phyloP scores from a whole-genome alignment of 2,329 filamentous ascomycete species.

The Colletotrichum siamense region DNA sequence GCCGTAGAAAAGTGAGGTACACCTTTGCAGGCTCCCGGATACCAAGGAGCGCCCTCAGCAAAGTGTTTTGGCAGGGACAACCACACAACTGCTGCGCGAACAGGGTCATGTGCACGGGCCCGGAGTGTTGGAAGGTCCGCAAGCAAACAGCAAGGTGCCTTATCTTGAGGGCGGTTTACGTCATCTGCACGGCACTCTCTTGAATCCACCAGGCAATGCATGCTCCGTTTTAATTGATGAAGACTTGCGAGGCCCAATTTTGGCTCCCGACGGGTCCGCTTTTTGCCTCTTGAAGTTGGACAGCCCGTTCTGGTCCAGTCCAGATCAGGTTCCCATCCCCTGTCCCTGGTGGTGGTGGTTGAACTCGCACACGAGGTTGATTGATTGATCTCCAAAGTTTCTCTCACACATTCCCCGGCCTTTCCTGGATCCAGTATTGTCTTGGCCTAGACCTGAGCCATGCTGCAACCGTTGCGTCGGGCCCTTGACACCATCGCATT shows the following conservation, averaged over 20 bases:
- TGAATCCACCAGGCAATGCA: background rate
- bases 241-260: background rate
- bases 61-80: background rate
- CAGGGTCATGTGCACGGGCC: slow-evolving; percentile 19
- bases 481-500: background rate
- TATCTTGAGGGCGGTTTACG: background rate
- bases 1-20: background rate
- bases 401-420: background rate
- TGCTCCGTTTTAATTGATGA: slow-evolving; percentile 9
- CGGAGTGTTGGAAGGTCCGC: slow-evolving; percentile 15
- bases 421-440: background rate
- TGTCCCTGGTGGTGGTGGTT: background rate
- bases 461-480: background rate
- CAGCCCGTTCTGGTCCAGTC: background rate
- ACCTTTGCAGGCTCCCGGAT: background rate
- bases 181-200: slow-evolving; percentile 4
- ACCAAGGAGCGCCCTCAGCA: background rate
- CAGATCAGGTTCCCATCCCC: background rate
- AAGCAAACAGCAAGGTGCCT: background rate
- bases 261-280: slow-evolving; percentile 10
- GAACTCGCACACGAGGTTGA: background rate
- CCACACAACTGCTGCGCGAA: background rate
- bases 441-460: background rate
- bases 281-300: background rate
- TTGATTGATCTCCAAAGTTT: background rate